Evolutionary conservation across 805 yeast genomes (phyloP).

Genomic region (Komagataella phaffii): DNA sequence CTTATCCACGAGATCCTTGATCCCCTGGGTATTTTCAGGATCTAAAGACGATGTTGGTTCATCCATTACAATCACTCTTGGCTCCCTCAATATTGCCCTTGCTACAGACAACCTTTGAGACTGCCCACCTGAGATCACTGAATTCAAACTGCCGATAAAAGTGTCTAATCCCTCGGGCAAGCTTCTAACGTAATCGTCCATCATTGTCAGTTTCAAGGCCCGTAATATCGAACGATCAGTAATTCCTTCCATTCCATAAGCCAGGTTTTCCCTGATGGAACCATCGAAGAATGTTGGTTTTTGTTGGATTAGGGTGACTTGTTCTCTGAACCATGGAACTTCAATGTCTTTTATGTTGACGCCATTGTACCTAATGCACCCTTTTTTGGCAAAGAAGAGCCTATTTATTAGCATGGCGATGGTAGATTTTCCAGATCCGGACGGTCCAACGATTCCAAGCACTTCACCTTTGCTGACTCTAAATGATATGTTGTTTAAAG

Average conservation of each 20-base stretch:
- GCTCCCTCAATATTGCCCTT: slow-evolving; percentile 59
- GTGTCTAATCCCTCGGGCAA: slow-evolving; percentile 52
- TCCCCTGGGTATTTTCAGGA: slow-evolving; percentile 34
- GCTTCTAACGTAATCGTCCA: slow-evolving; percentile 37
- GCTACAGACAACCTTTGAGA: slow-evolving; percentile 77
- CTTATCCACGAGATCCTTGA: slow-evolving; percentile 33
- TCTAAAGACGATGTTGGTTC: slow-evolving; percentile 89
- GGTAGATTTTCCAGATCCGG: slow-evolving; percentile 92
- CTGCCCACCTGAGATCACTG: slow-evolving; percentile 74
- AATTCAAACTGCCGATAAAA: slow-evolving; percentile 32
- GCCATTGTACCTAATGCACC: slow-evolving; percentile 30
- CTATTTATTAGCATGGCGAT: slow-evolving; percentile 41
- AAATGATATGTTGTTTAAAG: slow-evolving; percentile 30
- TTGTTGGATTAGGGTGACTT: slow-evolving; percentile 66
- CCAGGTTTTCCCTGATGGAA: slow-evolving; percentile 54
- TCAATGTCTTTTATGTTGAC: slow-evolving; percentile 32
- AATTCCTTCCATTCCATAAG: slow-evolving; percentile 35
- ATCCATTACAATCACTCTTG: slow-evolving; percentile 60
- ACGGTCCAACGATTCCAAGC: slow-evolving; percentile 66
- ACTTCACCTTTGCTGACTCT: slow-evolving; percentile 30
- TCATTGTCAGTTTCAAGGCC: slow-evolving; percentile 30
- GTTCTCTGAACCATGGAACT: slow-evolving; percentile 31
- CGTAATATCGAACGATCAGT: slow-evolving; percentile 13
- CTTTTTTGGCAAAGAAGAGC: slow-evolving; percentile 28
- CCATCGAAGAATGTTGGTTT: slow-evolving; percentile 62